Base-by-base conservation (phyloP, 129 eudicot genomes). In the Centrapalus pauciflorus region DNA sequence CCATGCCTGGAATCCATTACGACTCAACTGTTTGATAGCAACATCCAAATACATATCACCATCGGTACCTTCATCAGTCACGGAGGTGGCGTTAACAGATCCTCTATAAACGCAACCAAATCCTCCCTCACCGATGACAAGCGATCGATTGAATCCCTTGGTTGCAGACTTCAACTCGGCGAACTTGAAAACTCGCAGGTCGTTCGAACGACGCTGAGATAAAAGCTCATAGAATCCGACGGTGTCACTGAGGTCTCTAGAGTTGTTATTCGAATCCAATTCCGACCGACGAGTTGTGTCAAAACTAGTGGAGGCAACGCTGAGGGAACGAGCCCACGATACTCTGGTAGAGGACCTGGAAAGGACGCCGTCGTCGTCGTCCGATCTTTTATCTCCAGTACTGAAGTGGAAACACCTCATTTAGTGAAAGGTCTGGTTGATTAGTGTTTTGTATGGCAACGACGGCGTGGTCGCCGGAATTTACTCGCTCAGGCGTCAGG, bases 1-100 rank as follows among this genome's bases (percentile, higher is more conserved):
- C 19, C 96, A 74, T 90, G 96, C 97, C 97, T 90, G 97, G 74
- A 84, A 87, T 55, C 97, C 97, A 72, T 85, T 82, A 9, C 96
- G 92, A 70, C 87, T 85, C 79, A 90, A 76, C 76, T 87, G 97
- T 52, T 90, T 90, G 58, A 90, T 55, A 35, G 97, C 97, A 79
- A 90, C 95, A 55, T 87, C 95, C 75, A 80, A 63, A 55, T 33
- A 71, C 57, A 67, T 66, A 32, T 69, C 84, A 12, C 27, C 69
- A 32, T 30, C 80, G 32, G 57, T 40, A 70, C 64, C 79, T 3
- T 55, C 45, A 55, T 61, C 64, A 28, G 58, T 64, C 57, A 49
- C 71, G 19, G 35, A 55, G 38, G 19, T 67, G 13, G 37, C 52
- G 33, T 61, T 60, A 62, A 84, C 77, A 70, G 35, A 70, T 0